Percentiles rank a stretch among this genome's conserved stretches.
These are phyloP conservation scores for Picea glauca DNA, from an alignment of 75 land plant species.

Conservation along the genomic window DNA sequence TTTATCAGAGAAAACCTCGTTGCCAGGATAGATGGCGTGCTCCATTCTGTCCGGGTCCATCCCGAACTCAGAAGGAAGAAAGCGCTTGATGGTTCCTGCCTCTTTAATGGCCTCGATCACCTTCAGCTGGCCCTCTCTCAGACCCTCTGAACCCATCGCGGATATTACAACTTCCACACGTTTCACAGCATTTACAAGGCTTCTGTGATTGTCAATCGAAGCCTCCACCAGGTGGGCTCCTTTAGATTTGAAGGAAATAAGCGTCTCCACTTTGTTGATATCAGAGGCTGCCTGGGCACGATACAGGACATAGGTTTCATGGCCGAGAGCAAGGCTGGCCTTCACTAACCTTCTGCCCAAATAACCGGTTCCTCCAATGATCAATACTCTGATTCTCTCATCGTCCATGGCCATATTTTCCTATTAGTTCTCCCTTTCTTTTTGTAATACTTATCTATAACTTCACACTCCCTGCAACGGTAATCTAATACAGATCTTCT, in stretches of 20 bases:
- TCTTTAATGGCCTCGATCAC: slow-evolving; percentile 71
- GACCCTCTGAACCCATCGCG: slow-evolving; percentile 26
- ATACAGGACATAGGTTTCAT: slow-evolving; percentile 34
- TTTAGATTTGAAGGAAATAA: slow-evolving; percentile 34
- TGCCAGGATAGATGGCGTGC: slow-evolving; percentile 15
- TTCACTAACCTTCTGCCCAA: no score
- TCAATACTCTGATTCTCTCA: slow-evolving; percentile 20
- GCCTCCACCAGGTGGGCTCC: slow-evolving; percentile 35
- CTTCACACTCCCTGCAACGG: no score
- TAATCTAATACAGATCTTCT: neutral
- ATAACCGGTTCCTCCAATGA: no score
- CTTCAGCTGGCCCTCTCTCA: slow-evolving; percentile 48
- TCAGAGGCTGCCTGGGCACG: slow-evolving; percentile 3
- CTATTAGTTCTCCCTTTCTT: no score
- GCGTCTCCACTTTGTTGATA: slow-evolving; percentile 14
- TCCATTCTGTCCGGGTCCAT: slow-evolving; percentile 25
- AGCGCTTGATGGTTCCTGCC: slow-evolving; percentile 61
- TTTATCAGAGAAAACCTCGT: slow-evolving; percentile 17
- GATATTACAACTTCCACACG: slow-evolving; percentile 56
- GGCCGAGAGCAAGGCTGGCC: slow-evolving; percentile 25
- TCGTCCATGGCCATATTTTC: no score
- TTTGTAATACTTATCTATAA: no score
- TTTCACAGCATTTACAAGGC: slow-evolving; percentile 52
- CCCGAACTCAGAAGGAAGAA: slow-evolving; percentile 52
- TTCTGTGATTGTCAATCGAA: slow-evolving; percentile 32